phyloP scores from a whole-genome alignment of 2,329 filamentous ascomycete species.

The Trichoderma sp. region DNA sequence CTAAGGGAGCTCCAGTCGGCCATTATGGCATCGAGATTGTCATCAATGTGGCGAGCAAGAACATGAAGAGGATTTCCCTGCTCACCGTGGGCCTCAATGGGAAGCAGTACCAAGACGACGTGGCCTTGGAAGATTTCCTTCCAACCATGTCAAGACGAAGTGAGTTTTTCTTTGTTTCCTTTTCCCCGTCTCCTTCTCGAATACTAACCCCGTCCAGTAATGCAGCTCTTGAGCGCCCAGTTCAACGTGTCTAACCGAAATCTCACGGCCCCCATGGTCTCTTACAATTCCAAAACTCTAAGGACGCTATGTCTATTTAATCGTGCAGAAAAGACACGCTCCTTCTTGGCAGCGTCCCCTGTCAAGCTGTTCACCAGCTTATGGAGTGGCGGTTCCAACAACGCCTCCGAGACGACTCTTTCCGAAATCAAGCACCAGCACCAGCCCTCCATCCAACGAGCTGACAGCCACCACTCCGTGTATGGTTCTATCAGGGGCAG shows the following conservation, averaged over 20 bases:
- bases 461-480: conserved; percentile 53
- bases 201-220: conserved; percentile 54
- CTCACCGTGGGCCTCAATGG: conserved; percentile 64
- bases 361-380: conserved; percentile 88
- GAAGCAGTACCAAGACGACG: conserved; percentile 69
- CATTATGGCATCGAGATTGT: conserved; percentile 71
- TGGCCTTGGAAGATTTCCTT: conserved; percentile 70
- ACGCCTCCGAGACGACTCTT: conserved; percentile 29
- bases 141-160: conserved; percentile 71
- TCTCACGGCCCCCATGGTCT: conserved; percentile 67
- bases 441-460: conserved; percentile 41
- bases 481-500: conserved; percentile 54
- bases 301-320: conserved; percentile 64
- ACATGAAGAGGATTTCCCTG: conserved; percentile 50
- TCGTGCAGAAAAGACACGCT: conserved; percentile 62
- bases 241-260: conserved; percentile 64
- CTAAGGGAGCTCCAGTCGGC: conserved; percentile 63
- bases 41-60: conserved; percentile 58
- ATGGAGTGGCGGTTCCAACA: conserved; percentile 60
- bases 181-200: not conserved
- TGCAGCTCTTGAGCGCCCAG: conserved; percentile 68
- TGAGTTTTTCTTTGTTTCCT: conserved; percentile 42
- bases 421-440: conserved; percentile 41
- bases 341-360: conserved; percentile 77
- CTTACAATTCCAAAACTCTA: conserved; percentile 75